A percentile compares a stretch with the other conserved stretches of the same genome.
Conservation (phyloP, 306 rosid species). For the Cucurbita ficifolia region DNA sequence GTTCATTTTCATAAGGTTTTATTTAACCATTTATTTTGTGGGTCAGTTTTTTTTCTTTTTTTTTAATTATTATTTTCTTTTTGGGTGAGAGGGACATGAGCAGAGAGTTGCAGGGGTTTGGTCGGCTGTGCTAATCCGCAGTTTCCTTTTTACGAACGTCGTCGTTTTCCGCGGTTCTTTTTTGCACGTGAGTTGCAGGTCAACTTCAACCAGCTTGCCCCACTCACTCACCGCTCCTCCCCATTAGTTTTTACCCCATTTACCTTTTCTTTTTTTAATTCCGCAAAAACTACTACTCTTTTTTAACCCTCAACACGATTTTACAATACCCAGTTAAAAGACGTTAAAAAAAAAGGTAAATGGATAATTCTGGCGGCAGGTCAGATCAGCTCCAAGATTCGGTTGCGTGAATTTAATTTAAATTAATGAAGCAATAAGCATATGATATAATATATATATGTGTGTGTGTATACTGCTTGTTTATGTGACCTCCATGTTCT, state of each 20-base stretch:
- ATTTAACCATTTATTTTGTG: background rate
- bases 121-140: slow-evolving; percentile 3
- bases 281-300: too few species aligned
- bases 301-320: too few species aligned
- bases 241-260: background rate
- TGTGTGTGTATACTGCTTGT: background rate
- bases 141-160: slow-evolving; percentile 5
- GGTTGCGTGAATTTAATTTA: background rate
- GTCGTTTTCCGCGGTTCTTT: background rate
- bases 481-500: slow-evolving; percentile 2
- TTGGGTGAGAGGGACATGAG: background rate
- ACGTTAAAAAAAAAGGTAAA: background rate
- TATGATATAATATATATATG: background rate
- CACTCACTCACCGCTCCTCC: slow-evolving; percentile 1
- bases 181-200: slow-evolving; percentile 9
- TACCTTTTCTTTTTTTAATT: too few species aligned
- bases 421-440: background rate
- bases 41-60: background rate
- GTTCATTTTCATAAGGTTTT: too few species aligned
- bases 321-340: too few species aligned
- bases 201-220: background rate
- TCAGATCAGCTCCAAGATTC: background rate
- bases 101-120: slow-evolving; percentile 4
- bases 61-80: background rate
- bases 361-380: background rate